Evolutionary conservation across 495 filamentous ascomycete species (phyloP).

Genomic region (Hyaloscypha bicolor): DNA sequence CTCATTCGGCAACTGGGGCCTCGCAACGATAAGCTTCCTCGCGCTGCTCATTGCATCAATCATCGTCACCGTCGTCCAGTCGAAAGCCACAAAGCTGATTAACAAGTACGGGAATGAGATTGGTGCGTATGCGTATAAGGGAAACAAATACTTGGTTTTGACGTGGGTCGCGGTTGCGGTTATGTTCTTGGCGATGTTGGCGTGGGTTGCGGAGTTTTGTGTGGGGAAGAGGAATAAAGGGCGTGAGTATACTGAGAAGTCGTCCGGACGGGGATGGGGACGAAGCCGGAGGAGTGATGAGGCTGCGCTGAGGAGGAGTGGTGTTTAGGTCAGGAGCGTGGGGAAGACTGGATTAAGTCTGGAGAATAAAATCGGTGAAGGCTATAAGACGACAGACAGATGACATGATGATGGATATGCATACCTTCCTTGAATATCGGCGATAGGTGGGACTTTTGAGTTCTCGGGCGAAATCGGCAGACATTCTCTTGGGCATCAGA

Average conservation of each 20-base stretch:
- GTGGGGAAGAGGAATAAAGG: conserved; percentile 19
- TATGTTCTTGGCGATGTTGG: conserved; percentile 46
- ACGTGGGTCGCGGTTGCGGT: conserved; percentile 60
- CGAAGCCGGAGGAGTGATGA: conserved; percentile 25
- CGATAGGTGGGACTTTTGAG: not conserved
- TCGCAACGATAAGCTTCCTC: conserved; percentile 40
- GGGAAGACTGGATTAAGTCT: not conserved
- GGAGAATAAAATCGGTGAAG: not conserved
- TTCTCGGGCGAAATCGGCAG: conserved; percentile 3
- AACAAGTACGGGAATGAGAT: conserved; percentile 59
- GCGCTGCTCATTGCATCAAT: conserved; percentile 58
- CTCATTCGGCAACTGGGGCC: conserved; percentile 45
- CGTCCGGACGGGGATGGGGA: conserved; percentile 11
- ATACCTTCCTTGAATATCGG: not conserved
- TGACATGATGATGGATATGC: not conserved
- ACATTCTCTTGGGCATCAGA: not conserved
- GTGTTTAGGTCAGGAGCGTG: conserved; percentile 12
- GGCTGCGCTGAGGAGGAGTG: conserved; percentile 24
- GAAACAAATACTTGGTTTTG: conserved; percentile 58
- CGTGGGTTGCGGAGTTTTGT: conserved; percentile 40
- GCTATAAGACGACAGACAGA: not conserved
- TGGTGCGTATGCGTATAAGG: conserved; percentile 54
- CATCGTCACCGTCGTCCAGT: conserved; percentile 61
- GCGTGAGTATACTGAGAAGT: conserved; percentile 28
- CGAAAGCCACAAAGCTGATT: conserved; percentile 58